A percentile compares a stretch with the other conserved stretches of the same genome.
These are phyloP conservation scores for Crithidia expoeki DNA, from an alignment of 208 protist genomes.

Conservation along the genomic window DNA sequence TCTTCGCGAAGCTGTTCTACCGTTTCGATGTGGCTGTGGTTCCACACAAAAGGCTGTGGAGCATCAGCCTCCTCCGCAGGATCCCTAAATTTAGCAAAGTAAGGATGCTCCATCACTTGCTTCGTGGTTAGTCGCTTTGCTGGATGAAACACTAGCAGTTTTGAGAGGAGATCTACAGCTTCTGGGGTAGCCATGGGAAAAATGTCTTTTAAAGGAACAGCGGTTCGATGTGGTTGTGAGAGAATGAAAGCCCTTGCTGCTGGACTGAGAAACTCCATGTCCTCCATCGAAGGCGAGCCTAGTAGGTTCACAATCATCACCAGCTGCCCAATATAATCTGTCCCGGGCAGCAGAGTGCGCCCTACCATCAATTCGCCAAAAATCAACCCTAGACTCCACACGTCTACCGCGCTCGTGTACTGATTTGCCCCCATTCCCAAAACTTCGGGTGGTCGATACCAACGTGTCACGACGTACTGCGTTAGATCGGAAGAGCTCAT, in stretches of 20 bases:
- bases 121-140: constrained; percentile 93
- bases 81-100: constrained; percentile 92
- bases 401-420: constrained; percentile 97
- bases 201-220: constrained; percentile 70
- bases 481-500: constrained; percentile 86
- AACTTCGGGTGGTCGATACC: constrained; percentile 99
- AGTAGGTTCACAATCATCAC: constrained; percentile 86
- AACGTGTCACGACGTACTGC: constrained; percentile 98
- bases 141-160: constrained; percentile 97
- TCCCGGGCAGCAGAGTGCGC: constrained; percentile 94
- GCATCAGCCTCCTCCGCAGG: constrained; percentile 74
- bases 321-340: constrained; percentile 87
- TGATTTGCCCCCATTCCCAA: constrained; percentile 88
- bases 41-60: constrained; percentile 76
- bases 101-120: constrained; percentile 95
- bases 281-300: constrained; percentile 69
- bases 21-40: constrained; percentile 66
- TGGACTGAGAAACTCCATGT: constrained; percentile 90
- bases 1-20: constrained; percentile 71
- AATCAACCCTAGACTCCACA: constrained; percentile 98
- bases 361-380: constrained; percentile 98
- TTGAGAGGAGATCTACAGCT: constrained; percentile 92
- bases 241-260: constrained; percentile 77
- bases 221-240: constrained; percentile 53
- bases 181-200: constrained; percentile 94